Base-by-base conservation (phyloP, 2,329 filamentous ascomycete species). In the Emergomyces orientalis region DNA sequence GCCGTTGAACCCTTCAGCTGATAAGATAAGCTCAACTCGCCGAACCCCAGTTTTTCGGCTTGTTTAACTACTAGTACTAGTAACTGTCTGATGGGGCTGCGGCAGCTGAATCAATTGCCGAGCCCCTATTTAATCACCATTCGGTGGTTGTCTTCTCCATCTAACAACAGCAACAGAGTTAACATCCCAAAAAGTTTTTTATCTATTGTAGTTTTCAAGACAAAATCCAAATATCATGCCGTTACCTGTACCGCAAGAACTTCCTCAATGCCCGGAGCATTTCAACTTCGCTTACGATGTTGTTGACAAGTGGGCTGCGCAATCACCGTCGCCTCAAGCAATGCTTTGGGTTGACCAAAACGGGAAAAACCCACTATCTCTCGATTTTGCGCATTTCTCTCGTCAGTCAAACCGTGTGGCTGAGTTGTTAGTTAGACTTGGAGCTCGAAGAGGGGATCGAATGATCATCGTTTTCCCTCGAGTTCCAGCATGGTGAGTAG, bases 211-310 rank as follows among this genome's bases (percentile, higher is more conserved):
- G 17, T 13, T 13, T 34, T 11, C 14, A n/a, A 55, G 30, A n/a
- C 11, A 34, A 34, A 55, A n/a, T 3, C 4, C 9, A 22, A 55
- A 4, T 34, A 37, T 30, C 27, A 59, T 59, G 56, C 11, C 1
- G 22, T 34, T 52, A 57, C 17, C 7, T n/a, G 13, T 54, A 52
- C 30, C n/a, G 19, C 51, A 57, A 32, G 60, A 60, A 52, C 55
- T 65, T 32, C 62, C 62, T 22, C 41, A 55, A 27, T 62, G 63
- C 30, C 65, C 67, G 17, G 62, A 65, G 43, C 63, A 63, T 56
- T 78, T 78, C 74, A 77, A 78, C 68, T 78, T 77, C 63, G 75
- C 75, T 13, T 69, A 65, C 47, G 71, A 77, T 69, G 73, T 78
- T 55, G 72, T 78, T 59, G 75, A 78, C 65, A 70, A 75, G 66